These are phyloP conservation scores for Calendula officinalis DNA, from an alignment of 129 eudicot species.

Conservation along the genomic window DNA sequence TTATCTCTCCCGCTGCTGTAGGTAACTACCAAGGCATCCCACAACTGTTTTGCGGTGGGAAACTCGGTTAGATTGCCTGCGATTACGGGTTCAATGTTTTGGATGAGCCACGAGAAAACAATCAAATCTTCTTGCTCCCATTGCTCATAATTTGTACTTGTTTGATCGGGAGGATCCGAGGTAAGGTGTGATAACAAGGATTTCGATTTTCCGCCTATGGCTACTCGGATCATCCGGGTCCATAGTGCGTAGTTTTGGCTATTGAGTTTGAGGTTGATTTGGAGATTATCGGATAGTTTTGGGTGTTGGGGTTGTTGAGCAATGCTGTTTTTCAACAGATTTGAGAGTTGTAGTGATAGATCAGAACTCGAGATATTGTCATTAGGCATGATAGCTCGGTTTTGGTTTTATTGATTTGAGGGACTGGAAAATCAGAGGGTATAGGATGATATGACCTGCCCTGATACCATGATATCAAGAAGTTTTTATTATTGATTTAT, in stretches of 20 bases:
- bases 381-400: constrained; percentile 7
- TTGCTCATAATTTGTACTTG: not conserved
- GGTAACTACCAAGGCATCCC: not conserved
- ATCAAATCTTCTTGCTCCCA: constrained; percentile 6
- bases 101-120: constrained; percentile 6
- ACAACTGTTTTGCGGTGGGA: not conserved
- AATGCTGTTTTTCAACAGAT: not conserved
- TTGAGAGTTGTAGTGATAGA: not conserved
- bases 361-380: not conserved
- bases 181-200: constrained; percentile 2
- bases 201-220: not conserved
- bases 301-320: not conserved
- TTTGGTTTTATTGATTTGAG: not conserved
- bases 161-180: constrained; percentile 4
- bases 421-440: not conserved
- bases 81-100: not conserved
- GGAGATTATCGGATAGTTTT: not conserved
- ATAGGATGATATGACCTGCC: not conserved
- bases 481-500: too few relatives aligned
- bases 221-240: too few relatives aligned
- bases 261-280: too few relatives aligned
- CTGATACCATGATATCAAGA: not conserved
- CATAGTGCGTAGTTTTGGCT: too few relatives aligned
- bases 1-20: too few relatives aligned
- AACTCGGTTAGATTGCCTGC: constrained; percentile 17